phyloP scores from a whole-genome alignment of 495 filamentous ascomycete genomes.

The Trichoderma virens region DNA sequence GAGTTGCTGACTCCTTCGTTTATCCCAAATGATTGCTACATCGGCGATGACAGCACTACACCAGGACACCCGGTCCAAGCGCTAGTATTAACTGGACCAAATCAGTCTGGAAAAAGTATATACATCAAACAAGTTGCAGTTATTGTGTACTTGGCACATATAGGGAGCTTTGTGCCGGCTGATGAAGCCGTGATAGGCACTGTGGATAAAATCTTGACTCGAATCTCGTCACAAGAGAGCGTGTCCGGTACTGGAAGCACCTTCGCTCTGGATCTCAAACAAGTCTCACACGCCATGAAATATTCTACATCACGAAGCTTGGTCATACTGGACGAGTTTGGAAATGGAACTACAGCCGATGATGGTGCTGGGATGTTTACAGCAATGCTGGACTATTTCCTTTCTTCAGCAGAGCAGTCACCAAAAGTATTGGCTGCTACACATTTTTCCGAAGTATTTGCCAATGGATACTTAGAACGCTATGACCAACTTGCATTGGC shows the following conservation, averaged over 20 bases:
- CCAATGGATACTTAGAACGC: conserved; percentile 55
- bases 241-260: conserved; percentile 81
- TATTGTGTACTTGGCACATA: conserved; percentile 87
- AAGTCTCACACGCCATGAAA: conserved; percentile 70
- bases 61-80: conserved; percentile 5
- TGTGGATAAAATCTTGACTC: conserved; percentile 87
- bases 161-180: conserved; percentile 88
- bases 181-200: conserved; percentile 70
- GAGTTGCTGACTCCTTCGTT: conserved; percentile 81
- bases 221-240: conserved; percentile 80
- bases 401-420: conserved; percentile 47
- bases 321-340: conserved; percentile 89
- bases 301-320: conserved; percentile 72
- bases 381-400: conserved; percentile 71
- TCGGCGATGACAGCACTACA: conserved; percentile 47
- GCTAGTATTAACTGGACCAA: conserved; percentile 81
- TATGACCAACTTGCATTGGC: conserved; percentile 59
- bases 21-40: conserved; percentile 69
- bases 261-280: conserved; percentile 89
- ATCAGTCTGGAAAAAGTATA: conserved; percentile 93
- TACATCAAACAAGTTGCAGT: conserved; percentile 95
- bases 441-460: conserved; percentile 93
- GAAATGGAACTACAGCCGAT: conserved; percentile 78
- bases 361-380: conserved; percentile 84
- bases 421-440: conserved; percentile 85